Conservation (phyloP, 2,329 filamentous ascomycete genomes). For the Orbilia oligospora region DNA sequence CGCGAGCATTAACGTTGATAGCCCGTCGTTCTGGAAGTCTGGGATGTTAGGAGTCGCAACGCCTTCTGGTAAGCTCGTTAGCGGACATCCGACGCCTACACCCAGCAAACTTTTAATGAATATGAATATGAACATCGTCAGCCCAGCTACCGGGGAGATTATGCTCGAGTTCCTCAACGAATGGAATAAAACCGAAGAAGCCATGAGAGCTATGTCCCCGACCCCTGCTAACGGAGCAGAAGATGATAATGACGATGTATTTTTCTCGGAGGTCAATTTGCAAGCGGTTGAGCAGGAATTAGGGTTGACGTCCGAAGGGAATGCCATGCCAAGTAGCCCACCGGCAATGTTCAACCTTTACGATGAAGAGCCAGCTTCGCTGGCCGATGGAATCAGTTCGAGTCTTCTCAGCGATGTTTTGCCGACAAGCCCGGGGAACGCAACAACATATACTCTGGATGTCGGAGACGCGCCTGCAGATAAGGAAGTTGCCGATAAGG, state of each 20-base stretch:
- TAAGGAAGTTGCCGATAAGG: constrained; percentile 8
- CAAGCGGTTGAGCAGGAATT: constrained; percentile 43
- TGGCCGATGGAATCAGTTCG: constrained; percentile 54
- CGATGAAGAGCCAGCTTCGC: constrained; percentile 64
- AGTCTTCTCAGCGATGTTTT: constrained; percentile 56
- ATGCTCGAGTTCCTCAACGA: constrained; percentile 56
- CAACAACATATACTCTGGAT: constrained; percentile 44
- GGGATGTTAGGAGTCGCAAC: constrained; percentile 53
- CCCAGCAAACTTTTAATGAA: constrained; percentile 51
- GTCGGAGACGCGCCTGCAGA: constrained; percentile 11
- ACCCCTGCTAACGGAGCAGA: constrained; percentile 64
- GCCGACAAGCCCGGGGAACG: constrained; percentile 52
- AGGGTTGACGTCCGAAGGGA: constrained; percentile 61
- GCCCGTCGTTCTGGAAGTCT: constrained; percentile 58
- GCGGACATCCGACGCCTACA: constrained; percentile 53
- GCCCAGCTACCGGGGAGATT: constrained; percentile 57
- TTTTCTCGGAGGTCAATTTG: constrained; percentile 70
- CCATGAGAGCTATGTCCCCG: constrained; percentile 63
- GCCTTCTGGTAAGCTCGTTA: constrained; percentile 53
- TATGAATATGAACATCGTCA: constrained; percentile 30
- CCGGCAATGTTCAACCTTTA: constrained; percentile 67
- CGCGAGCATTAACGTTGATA: constrained; percentile 59
- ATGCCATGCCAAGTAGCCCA: constrained; percentile 69
- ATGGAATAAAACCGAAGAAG: constrained; percentile 62
- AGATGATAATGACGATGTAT: constrained; percentile 69